Base-by-base conservation (phyloP, 2,329 filamentous ascomycete species). In the Biscogniauxia mediterranea region DNA sequence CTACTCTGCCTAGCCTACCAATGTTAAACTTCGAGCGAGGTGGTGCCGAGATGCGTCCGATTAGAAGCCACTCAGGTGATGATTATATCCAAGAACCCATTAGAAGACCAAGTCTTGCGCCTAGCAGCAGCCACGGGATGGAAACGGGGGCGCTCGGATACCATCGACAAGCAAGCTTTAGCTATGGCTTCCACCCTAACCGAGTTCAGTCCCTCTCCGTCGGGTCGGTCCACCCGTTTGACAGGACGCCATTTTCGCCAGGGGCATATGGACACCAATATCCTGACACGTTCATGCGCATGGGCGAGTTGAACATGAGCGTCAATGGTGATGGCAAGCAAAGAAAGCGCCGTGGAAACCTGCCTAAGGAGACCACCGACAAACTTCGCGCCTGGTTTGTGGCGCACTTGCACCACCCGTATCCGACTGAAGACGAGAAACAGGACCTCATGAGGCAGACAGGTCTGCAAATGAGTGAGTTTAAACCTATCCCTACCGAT, bases 291-390 rank as follows among this genome's bases (percentile, higher is more conserved):
- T 79, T 77, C 62, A 74, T 78, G 65, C 76, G 78, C 13, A 77
- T 77, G 21, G 74, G 74, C 17, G 78, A 81, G 3, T 72, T 78
- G 55, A 74, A 77, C 13, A 73, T 74, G 65, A 74, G 73, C 7
- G 66, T 76, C 58, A 73, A 71, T 19, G 76, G 73, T 2, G 82
- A 84, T 60, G 77, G 71, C 61, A 85, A 83, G 72, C 81, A 81
- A 66, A 78, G 85, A 32, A 88, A 86, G 73, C 83, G 92, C 57
- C 84, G 93, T 49, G 93, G 93, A 1, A 97, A 97, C 71, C 81
- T 97, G 2, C 93, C 93, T n/a, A 96, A 96, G 72, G 90, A 93
- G 58, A 91, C 92, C 0, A 97, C 92, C 0, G 90, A 93, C 72
- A 88, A 91, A 66, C 80, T 97, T 50, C 86, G 90, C 58, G 80